Percentiles rank a stretch among this genome's conserved stretches.
Conservation (phyloP, 352 stramenopile species). For the Phytopythium sindhum region DNA sequence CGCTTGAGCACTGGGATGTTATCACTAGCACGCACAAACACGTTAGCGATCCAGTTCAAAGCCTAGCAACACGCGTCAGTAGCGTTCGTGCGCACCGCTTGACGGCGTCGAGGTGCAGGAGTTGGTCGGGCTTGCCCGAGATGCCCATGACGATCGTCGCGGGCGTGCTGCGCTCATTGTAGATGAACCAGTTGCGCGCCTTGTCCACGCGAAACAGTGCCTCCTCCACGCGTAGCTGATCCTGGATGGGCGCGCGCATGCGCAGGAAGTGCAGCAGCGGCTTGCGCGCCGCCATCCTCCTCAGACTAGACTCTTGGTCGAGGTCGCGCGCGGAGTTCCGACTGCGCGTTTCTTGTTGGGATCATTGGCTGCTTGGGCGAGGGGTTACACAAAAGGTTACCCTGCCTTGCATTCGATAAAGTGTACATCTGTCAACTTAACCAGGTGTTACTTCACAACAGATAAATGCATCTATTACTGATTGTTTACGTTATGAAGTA, state of each 20-base stretch:
- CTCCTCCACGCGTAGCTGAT: slow-evolving; percentile 92
- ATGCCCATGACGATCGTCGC: slow-evolving; percentile 94
- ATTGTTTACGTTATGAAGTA: too few relatives aligned
- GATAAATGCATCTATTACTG: too few relatives aligned
- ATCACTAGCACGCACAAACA: slow-evolving; percentile 33
- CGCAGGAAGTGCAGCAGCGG: slow-evolving; percentile 69
- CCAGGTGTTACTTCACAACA: too few relatives aligned
- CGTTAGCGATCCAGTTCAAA: slow-evolving; percentile 1
- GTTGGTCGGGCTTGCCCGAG: slow-evolving; percentile 89
- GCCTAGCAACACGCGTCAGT: not conserved
- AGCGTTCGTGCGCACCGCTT: slow-evolving; percentile 50
- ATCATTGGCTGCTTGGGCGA: slow-evolving; percentile 1
- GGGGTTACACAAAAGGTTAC: not conserved
- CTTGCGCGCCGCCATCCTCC: slow-evolving; percentile 24
- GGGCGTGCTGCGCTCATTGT: slow-evolving; percentile 60
- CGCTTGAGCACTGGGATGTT: slow-evolving; percentile 89
- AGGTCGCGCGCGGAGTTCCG: not conserved
- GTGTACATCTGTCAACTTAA: too few relatives aligned
- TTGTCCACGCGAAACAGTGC: slow-evolving; percentile 89
- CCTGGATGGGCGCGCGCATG: slow-evolving; percentile 63
- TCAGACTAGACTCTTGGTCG: not conserved
- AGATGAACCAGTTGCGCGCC: slow-evolving; percentile 79
- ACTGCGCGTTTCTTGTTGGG: not conserved
- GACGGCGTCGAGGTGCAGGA: slow-evolving; percentile 85
- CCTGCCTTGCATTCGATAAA: too few relatives aligned